These are phyloP conservation scores for Kregervanrija pseudodelftensis DNA, from an alignment of 805 yeast genomes.

Conservation along the genomic window DNA sequence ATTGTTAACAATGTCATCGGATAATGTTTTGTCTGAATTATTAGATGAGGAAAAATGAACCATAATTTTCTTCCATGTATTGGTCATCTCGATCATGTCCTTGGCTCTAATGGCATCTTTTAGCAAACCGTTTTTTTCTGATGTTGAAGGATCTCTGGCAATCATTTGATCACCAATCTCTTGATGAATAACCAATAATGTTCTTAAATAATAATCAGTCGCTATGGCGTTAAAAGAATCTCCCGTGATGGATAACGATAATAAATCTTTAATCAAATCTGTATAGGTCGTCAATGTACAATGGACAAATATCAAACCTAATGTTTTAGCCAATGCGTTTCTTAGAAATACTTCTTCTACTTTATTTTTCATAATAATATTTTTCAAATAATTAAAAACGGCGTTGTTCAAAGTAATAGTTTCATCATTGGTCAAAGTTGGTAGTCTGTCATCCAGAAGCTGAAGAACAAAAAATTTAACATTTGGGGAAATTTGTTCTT, in stretches of 20 bases:
- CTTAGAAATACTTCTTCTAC: conserved; percentile 38
- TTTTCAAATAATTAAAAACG: conserved; percentile 39
- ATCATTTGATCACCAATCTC: conserved; percentile 93
- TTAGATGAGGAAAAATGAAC: conserved; percentile 27
- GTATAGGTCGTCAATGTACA: conserved; percentile 44
- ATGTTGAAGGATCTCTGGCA: conserved; percentile 53
- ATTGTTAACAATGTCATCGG: conserved; percentile 45
- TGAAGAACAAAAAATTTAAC: conserved; percentile 64
- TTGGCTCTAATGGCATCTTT: conserved; percentile 77
- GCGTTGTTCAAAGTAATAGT: conserved; percentile 38
- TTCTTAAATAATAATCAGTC: conserved; percentile 68
- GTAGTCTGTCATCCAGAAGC: conserved; percentile 54
- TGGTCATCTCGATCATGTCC: conserved; percentile 62
- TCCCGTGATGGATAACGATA: conserved; percentile 27
- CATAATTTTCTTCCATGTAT: conserved; percentile 61
- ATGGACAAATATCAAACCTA: conserved; percentile 44
- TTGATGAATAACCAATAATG: conserved; percentile 68
- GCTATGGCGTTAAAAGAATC: conserved; percentile 34
- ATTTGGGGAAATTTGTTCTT: conserved; percentile 32
- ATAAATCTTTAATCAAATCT: conserved; percentile 42
- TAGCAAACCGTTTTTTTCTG: conserved; percentile 59
- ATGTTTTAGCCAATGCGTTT: conserved; percentile 51
- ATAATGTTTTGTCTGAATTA: conserved; percentile 14
- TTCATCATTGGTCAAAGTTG: conserved; percentile 38
- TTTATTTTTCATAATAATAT: conserved; percentile 16